These are phyloP conservation scores for Murraya koenigii DNA, from an alignment of 345 rosid genomes.

Conservation along the genomic window DNA sequence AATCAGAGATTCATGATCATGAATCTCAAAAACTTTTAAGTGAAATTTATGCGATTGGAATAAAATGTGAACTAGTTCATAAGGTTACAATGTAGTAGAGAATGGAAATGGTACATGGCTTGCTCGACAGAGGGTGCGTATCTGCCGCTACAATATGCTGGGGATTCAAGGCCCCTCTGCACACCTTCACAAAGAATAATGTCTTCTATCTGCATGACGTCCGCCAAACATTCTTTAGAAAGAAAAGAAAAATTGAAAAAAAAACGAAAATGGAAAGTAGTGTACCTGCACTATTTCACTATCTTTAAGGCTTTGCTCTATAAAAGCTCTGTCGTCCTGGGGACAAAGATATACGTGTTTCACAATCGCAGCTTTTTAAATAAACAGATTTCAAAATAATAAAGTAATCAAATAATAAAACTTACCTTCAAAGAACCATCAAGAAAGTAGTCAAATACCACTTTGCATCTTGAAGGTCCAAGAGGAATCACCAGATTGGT, in stretches of 20 bases:
- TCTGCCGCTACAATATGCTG: conserved; percentile 63
- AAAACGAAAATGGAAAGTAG: background rate
- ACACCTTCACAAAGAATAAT: conserved; percentile 68
- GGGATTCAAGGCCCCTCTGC: conserved; percentile 74
- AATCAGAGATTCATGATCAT: too few relatives aligned
- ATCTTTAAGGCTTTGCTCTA: conserved; percentile 62
- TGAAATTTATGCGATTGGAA: too few relatives aligned
- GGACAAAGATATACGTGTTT: background rate
- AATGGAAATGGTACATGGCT: conserved; percentile 76
- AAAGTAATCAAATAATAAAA: background rate
- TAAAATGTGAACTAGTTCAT: background rate
- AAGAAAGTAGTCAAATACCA: conserved; percentile 84
- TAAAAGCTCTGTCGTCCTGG: conserved; percentile 66
- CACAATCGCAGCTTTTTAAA: background rate
- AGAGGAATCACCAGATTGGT: conserved; percentile 80
- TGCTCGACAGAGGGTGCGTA: conserved; percentile 70
- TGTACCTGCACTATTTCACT: conserved; percentile 78
- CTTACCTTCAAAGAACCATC: conserved; percentile 60
- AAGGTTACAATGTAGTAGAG: conserved; percentile 48
- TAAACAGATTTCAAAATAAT: too few relatives aligned
- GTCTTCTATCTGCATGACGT: conserved; percentile 65
- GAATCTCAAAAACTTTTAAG: too few relatives aligned
- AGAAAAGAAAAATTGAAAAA: background rate
- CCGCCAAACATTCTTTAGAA: background rate
- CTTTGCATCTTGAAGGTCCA: conserved; percentile 69